These are phyloP conservation scores for Zygotorulaspora florentina DNA, from an alignment of 805 yeast species.

Conservation along the genomic window DNA sequence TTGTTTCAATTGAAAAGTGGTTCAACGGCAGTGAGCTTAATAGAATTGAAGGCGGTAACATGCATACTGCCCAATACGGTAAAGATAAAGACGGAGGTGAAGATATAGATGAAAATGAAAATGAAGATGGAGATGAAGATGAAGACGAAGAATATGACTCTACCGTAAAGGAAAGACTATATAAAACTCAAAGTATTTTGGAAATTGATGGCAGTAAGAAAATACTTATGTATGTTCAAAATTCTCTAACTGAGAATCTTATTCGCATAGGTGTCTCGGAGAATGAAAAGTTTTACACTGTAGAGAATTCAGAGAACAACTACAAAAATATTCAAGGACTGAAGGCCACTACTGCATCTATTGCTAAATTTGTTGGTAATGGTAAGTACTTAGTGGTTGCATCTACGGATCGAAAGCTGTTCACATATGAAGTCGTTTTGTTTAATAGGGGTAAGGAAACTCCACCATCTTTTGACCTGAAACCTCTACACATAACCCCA, in stretches of 20 bases:
- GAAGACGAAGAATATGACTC: conserved; percentile 15
- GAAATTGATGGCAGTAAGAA: conserved; percentile 16
- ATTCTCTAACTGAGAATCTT: conserved; percentile 39
- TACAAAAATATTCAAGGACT: conserved; percentile 8
- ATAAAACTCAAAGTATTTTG: conserved; percentile 5
- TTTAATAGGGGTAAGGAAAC: conserved; percentile 21
- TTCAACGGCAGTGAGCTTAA: conserved; percentile 14
- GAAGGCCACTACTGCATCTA: conserved; percentile 16
- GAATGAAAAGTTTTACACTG: conserved; percentile 8
- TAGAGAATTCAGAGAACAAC: neutral
- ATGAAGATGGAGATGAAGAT: conserved; percentile 17
- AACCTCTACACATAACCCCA: conserved; percentile 56
- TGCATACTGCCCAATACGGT: conserved; percentile 1
- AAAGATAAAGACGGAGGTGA: neutral
- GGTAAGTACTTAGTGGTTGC: conserved; percentile 45
- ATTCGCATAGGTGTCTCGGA: conserved; percentile 10
- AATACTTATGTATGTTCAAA: conserved; percentile 42
- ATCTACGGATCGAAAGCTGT: conserved; percentile 22
- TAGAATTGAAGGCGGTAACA: conserved; percentile 1
- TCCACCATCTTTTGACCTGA: conserved; percentile 33
- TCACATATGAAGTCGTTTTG: conserved; percentile 21
- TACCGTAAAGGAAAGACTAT: conserved; percentile 1
- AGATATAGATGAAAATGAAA: conserved; percentile 12
- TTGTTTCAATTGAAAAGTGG: conserved; percentile 22
- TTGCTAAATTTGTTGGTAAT: conserved; percentile 27